Percentiles rank a stretch among this genome's conserved stretches.
Evolutionary conservation across 1,284 basidiomycete species (phyloP).

Genomic region (Anthracocystis setariae): DNA sequence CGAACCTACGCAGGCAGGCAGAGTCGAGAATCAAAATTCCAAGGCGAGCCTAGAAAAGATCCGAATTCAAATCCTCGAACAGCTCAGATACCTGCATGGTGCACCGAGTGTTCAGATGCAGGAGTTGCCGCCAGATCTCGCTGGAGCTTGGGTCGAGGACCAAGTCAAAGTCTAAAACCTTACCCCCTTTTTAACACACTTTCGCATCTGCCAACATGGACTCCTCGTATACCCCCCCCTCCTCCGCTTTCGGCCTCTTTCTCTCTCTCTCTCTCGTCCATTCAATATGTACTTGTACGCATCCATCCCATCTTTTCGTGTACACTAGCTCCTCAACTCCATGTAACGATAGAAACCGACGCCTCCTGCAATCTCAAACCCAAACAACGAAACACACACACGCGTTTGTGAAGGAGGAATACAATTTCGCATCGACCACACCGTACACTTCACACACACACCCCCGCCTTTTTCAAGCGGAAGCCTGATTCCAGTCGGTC

Average conservation of each 20-base stretch:
- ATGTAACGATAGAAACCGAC: too few relatives aligned
- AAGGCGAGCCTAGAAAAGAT: slow-evolving; percentile 79
- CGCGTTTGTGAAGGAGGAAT: neutral
- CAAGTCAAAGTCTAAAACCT: slow-evolving; percentile 22
- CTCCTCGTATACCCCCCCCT: too few relatives aligned
- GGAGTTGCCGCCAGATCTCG: slow-evolving; percentile 91
- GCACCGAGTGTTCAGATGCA: slow-evolving; percentile 96
- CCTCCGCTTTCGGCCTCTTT: too few relatives aligned
- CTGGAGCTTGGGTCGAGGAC: slow-evolving; percentile 82
- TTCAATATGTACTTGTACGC: slow-evolving; percentile 1
- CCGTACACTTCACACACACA: too few relatives aligned
- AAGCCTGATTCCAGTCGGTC: slow-evolving; percentile 75
- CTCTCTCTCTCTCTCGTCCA: neutral
- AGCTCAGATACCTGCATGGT: slow-evolving; percentile 90
- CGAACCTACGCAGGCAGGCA: slow-evolving; percentile 82
- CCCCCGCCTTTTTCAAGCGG: too few relatives aligned
- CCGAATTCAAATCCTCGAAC: slow-evolving; percentile 84
- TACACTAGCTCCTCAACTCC: neutral
- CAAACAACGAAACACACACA: too few relatives aligned
- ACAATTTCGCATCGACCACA: neutral
- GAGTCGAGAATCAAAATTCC: slow-evolving; percentile 92
- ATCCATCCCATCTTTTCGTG: neutral
- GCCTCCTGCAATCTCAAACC: too few relatives aligned
- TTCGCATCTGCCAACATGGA: too few relatives aligned
- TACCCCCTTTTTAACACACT: too few relatives aligned